Evolutionary conservation across 495 filamentous ascomycete genomes (phyloP), one percentile per base, ranked within the genome.

Genomic region (Penicillium bialowiezense): DNA sequence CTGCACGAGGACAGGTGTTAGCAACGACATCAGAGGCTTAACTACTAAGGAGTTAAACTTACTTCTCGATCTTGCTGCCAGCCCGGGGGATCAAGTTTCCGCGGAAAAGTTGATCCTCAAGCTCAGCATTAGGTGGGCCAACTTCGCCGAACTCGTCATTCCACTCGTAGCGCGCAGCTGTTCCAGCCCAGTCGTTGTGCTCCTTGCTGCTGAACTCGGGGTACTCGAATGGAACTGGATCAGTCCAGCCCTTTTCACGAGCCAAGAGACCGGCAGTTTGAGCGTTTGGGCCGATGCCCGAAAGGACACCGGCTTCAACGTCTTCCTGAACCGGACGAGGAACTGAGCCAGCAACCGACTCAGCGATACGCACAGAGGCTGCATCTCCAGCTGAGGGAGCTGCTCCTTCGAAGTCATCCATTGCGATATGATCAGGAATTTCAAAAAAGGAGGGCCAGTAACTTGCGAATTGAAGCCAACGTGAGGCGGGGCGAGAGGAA

Each of bases 101-200:
- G 5, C 81, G 77, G 58, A 93, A 98, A 5, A 97, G 80, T 54
- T 81, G 64, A 6, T 74, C 39, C 70, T 98, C 90, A 0, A 98
- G 80, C 32, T 78, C 77, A 0, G 74, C 67, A 53, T 81, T 70
- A 32, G 66, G 67, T 4, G 92, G 93, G 23, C 84, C 91, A 40
- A 97, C 71, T 42, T 98, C 91, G 9, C 91, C 93, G 52, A 76
- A 86, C 4, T 95, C 89, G 2, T 89, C 89, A 8, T 83, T 75
- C 87, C 88, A 97, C 62, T 95, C 85, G 48, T 98, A 97, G 13
- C 84, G 77, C 1, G 56, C 57, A 20, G 84, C 84, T 46, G 78
- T 80, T 12, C 73, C 70, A 46, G 74, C 74, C 84, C 83, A 88
- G 7, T 59, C 56, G 4, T 67, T 60, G 14, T 59, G 31, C 1